Base-by-base conservation (phyloP, 495 filamentous ascomycete genomes). In the Clohesyomyces aquaticus region DNA sequence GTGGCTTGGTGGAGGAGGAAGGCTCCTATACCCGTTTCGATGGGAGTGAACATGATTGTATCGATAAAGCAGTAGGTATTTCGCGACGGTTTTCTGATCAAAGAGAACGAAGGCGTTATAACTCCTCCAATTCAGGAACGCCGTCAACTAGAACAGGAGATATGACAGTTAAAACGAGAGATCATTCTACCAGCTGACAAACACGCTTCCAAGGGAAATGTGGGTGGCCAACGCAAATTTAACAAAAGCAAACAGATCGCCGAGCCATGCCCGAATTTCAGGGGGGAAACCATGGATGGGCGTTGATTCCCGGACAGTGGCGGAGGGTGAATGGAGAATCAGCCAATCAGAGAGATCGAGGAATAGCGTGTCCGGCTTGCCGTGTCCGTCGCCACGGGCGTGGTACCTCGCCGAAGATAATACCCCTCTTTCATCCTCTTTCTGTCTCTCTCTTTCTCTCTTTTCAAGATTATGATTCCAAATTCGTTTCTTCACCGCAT, bases 11-110 rank as follows among this genome's bases (percentile, higher is more conserved):
- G 81, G 47, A 87, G 75, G 38, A 87, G 68, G 1, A 85, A 59
- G 0, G 83, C 82, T 3, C 84, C 84, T 11, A 85, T 59, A 10
- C 80, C 76, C 6, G 84, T 83, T 56, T 85, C 77, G 11, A 86
- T 53, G 0, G 84, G 83, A 0, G 84, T 86, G 66, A 86, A 85
- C 84, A 86, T 86, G 23, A 1, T 48, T 32, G 19, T 32, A 27
- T 21, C 6, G 19, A 10, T 25, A 50, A 22, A 50, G 47, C 25
- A 27, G 50, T 12, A 14, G 27, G 14, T 19, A n/a, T 23, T n/a
- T n/a, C n/a, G n/a, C n/a, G n/a, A n/a, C n/a, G 50, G 11, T 53
- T 27, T 6, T 2, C 14, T 12, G 28, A 4, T 2, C 3, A 16
- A n/a, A 32, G 26, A 32, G 23, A 27, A 53, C n/a, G n/a, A 9